Percentiles rank a stretch among this genome's conserved stretches.
Conservation (phyloP, 2,329 filamentous ascomycete species). For the Aspergillus amoenus region DNA sequence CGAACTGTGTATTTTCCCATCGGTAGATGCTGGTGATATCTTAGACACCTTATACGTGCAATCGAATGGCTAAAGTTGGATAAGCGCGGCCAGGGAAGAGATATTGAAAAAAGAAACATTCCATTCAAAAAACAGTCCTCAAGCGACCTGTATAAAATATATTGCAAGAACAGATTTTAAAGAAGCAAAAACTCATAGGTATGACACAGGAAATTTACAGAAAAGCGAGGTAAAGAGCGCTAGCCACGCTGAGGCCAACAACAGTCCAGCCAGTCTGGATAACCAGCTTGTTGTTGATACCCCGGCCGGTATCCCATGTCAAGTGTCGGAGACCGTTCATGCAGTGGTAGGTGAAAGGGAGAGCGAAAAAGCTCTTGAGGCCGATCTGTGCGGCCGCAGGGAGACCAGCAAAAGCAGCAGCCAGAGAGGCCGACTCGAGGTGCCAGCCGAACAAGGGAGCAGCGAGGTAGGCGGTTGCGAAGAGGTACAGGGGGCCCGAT, state of each 20-base stretch:
- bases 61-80: background rate
- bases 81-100: background rate
- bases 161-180: conserved; percentile 26
- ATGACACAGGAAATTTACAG: conserved; percentile 35
- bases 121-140: conserved; percentile 22
- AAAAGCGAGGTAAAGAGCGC: conserved; percentile 50
- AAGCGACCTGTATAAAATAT: conserved; percentile 24
- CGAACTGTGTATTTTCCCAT: no score
- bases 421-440: conserved; percentile 63
- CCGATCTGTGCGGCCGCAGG: conserved; percentile 59
- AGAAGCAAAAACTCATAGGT: conserved; percentile 32
- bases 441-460: conserved; percentile 74
- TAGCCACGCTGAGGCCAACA: conserved; percentile 55
- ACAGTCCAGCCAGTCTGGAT: conserved; percentile 65
- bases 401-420: conserved; percentile 63
- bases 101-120: conserved; percentile 3
- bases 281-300: conserved; percentile 64
- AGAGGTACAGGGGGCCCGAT: conserved; percentile 74
- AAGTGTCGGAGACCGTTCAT: conserved; percentile 72
- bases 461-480: conserved; percentile 75
- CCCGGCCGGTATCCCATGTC: conserved; percentile 65
- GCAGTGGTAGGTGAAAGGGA: conserved; percentile 68
- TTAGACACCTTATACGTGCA: background rate
- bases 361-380: conserved; percentile 59
- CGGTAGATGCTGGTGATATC: no score